A percentile compares a stretch with the other conserved stretches of the same genome.
phyloP scores from a whole-genome alignment of 2,329 filamentous ascomycete species.

The Diplocarpon mali region DNA sequence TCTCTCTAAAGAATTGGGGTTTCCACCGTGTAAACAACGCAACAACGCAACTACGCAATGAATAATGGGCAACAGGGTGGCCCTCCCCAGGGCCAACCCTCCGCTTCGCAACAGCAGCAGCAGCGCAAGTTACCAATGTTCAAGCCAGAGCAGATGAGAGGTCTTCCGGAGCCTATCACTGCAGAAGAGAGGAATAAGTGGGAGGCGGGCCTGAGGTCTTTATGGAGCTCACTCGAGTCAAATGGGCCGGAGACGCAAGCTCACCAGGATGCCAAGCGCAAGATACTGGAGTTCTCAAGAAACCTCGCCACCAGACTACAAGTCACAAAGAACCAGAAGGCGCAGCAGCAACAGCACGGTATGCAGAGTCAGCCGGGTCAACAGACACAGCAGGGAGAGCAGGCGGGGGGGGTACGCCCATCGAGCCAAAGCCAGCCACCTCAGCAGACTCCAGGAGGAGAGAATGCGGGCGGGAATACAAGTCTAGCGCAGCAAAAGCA shows the following conservation, averaged over 20 bases:
- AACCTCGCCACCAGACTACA: constrained; percentile 45
- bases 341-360: constrained; percentile 6
- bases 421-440: constrained; percentile 14
- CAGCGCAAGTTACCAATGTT: constrained; percentile 18
- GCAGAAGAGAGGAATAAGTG: constrained; percentile 48
- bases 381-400: constrained; percentile 9
- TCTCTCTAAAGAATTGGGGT: no score
- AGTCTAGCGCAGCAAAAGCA: constrained; percentile 9
- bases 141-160: constrained; percentile 26
- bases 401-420: constrained; percentile 11
- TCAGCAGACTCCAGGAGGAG: constrained; percentile 12
- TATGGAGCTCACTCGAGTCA: constrained; percentile 42
- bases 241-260: constrained; percentile 37
- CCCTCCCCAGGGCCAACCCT: constrained; percentile 19
- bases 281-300: constrained; percentile 49
- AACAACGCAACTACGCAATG: no score
- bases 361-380: constrained; percentile 10
- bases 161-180: constrained; percentile 30
- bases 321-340: constrained; percentile 15
- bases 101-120: constrained; percentile 15
- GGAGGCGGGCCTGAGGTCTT: constrained; percentile 40
- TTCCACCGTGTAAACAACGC: no score
- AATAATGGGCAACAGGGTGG: constrained; percentile 13
- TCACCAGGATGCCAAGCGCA: constrained; percentile 41
- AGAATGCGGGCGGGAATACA: background rate